Evolutionary conservation across 2,329 filamentous ascomycete species (phyloP).

Genomic region (Bimuria novae-zelandiae): DNA sequence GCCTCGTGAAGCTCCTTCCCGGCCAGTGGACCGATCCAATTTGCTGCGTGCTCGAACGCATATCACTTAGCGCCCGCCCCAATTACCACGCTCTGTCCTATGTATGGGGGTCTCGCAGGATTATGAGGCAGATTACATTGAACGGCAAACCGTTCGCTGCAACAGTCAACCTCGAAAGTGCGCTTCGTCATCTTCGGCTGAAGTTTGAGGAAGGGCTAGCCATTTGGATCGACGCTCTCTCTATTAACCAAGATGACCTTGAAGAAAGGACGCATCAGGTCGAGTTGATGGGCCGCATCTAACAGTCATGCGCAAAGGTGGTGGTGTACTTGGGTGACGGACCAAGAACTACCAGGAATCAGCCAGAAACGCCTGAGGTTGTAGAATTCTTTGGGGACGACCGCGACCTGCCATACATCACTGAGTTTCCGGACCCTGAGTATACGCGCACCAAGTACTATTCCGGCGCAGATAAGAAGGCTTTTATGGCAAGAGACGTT

Average conservation of each 20-base stretch:
- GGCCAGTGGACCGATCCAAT: slow-evolving; percentile 18
- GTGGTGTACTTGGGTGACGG: slow-evolving; percentile 20
- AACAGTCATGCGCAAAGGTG: slow-evolving; percentile 12
- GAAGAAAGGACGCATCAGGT: slow-evolving; percentile 23
- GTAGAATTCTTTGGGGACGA: background rate
- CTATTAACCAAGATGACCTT: slow-evolving; percentile 23
- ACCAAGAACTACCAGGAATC: background rate
- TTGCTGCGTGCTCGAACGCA: slow-evolving; percentile 11
- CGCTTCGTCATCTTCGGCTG: slow-evolving; percentile 17
- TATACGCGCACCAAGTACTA: too few species aligned
- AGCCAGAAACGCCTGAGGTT: background rate
- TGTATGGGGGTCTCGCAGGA: slow-evolving; percentile 17
- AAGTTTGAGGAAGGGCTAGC: slow-evolving; percentile 3
- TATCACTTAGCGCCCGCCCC: background rate
- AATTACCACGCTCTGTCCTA: slow-evolving; percentile 21
- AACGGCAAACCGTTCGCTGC: slow-evolving; percentile 8
- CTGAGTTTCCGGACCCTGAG: background rate
- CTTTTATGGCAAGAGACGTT: background rate
- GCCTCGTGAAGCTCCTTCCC: slow-evolving; percentile 13
- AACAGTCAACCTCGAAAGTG: slow-evolving; percentile 21
- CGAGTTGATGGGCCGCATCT: slow-evolving; percentile 22
- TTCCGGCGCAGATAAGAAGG: background rate
- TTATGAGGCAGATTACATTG: slow-evolving; percentile 4
- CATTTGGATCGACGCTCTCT: slow-evolving; percentile 27
- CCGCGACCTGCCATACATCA: background rate